Base-by-base conservation (phyloP, 1,284 basidiomycete species). In the Papiliotrema laurentii region DNA sequence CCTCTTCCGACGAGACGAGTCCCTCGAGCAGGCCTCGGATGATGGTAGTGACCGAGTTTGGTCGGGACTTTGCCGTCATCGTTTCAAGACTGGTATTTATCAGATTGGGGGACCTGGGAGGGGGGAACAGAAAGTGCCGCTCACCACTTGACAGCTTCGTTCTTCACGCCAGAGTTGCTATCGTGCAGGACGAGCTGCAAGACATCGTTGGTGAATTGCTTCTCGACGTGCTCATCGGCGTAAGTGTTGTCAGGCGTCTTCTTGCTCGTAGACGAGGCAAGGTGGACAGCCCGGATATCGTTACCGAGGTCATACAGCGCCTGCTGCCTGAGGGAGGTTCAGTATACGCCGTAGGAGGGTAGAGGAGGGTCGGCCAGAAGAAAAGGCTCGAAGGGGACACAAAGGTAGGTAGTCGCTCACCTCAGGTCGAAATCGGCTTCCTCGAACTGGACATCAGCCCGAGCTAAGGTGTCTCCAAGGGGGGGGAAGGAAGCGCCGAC, bases 101-200 rank as follows among this genome's bases (percentile, higher is more conserved):
- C 26, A 38, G 26, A 7, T 19, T 26, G n/a, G 10, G 16, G 11
- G 22, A 31, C 47, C 24, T 30, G 22, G 44, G 24, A 21, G n/a
- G 25, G 31, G 10, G 2, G 7, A 24, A 14, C 35, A 42, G 22
- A 25, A 21, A 28, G 11, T 11, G 22, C 5, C 27, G 57, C 56
- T 61, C 61, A 89, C 93, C 89, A 92, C 76, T 91, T 89, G 14
- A 96, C 93, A 2, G 91, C 90, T 67, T 92, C 87, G 69, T 97
- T 97, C 79, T 97, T 97, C 58, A 98, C 96, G 76, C 98, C 94
- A 14, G 89, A 90, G 63, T 96, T 97, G 74, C 85, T 85, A 75
- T 98, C 96, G 64, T 89, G 85, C 11, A 96, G 84, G 21, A 96
- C 80, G 18, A 94, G 80, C 21, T 82, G 78, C 21, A 97, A 78